Conservation (phyloP, 441 rosid genomes). For the Daphne laureola region DNA sequence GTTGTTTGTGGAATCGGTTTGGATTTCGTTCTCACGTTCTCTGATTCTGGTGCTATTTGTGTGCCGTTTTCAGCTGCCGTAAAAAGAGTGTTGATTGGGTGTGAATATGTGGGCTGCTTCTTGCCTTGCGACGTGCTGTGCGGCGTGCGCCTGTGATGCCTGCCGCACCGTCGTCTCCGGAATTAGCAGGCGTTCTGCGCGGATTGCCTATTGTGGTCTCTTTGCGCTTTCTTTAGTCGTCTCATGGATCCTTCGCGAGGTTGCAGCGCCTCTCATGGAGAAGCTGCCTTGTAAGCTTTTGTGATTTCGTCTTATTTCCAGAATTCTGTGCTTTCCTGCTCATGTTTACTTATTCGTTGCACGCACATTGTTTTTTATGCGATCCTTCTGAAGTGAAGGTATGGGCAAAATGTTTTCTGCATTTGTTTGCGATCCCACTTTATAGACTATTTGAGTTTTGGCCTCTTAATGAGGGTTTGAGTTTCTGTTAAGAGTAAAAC, state of each 20-base stretch:
- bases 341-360: not conserved
- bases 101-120: conserved; percentile 86
- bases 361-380: conserved; percentile 1
- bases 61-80: no score
- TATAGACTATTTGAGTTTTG: no score
- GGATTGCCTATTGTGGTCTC: conserved; percentile 92
- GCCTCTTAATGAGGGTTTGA: no score
- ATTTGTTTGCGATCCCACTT: no score
- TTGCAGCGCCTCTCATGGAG: conserved; percentile 95
- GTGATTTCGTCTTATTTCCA: not conserved
- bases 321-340: not conserved
- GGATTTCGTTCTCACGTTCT: no score
- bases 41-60: no score
- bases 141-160: conserved; percentile 89
- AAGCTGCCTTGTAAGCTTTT: conserved; percentile 74
- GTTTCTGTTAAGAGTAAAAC: no score
- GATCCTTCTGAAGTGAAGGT: not conserved
- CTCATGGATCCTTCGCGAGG: conserved; percentile 88
- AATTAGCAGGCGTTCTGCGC: conserved; percentile 83
- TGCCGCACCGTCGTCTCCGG: conserved; percentile 81
- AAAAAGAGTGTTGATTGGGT: not conserved
- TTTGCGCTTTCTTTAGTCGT: conserved; percentile 77
- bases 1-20: no score
- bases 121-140: conserved; percentile 88
- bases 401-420: not conserved